These are phyloP conservation scores for Termitomyces heimii DNA, from an alignment of 768 basidiomycete species.

Conservation along the genomic window DNA sequence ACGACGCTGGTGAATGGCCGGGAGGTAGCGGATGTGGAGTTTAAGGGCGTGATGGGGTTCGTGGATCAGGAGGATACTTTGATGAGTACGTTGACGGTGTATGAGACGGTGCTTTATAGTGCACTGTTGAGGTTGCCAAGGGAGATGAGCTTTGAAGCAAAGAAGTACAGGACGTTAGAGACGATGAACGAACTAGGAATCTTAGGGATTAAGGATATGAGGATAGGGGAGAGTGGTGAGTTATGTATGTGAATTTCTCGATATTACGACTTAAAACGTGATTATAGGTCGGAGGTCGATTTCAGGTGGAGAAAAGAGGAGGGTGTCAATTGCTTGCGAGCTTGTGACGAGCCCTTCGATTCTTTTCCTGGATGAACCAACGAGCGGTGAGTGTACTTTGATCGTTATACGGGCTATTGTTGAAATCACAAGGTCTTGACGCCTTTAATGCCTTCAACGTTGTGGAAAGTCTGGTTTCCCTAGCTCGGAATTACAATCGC, in stretches of 20 bases:
- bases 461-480: slow-evolving; percentile 77
- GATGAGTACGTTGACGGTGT: slow-evolving; percentile 96
- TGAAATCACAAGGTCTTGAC: slow-evolving; percentile 62
- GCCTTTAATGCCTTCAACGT: slow-evolving; percentile 96
- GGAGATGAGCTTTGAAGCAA: slow-evolving; percentile 95
- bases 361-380: slow-evolving; percentile 95
- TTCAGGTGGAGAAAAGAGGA: slow-evolving; percentile 94
- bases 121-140: slow-evolving; percentile 85
- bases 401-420: not conserved
- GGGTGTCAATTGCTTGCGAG: slow-evolving; percentile 97
- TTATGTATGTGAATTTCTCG: not conserved
- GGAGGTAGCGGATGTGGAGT: slow-evolving; percentile 64
- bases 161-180: slow-evolving; percentile 90
- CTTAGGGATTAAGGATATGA: slow-evolving; percentile 78
- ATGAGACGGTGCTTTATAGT: slow-evolving; percentile 94
- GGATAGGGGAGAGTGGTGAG: slow-evolving; percentile 85
- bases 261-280: not conserved
- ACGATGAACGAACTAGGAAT: slow-evolving; percentile 97
- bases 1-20: slow-evolving; percentile 83
- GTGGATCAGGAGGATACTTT: slow-evolving; percentile 99
- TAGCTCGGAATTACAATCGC: slow-evolving; percentile 85
- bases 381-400: slow-evolving; percentile 58
- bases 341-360: slow-evolving; percentile 96
- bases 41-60: slow-evolving; percentile 85
- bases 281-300: slow-evolving; percentile 77